These are phyloP conservation scores for Astrothelium macrocarpum DNA, from an alignment of 495 filamentous ascomycete species.

Conservation along the genomic window DNA sequence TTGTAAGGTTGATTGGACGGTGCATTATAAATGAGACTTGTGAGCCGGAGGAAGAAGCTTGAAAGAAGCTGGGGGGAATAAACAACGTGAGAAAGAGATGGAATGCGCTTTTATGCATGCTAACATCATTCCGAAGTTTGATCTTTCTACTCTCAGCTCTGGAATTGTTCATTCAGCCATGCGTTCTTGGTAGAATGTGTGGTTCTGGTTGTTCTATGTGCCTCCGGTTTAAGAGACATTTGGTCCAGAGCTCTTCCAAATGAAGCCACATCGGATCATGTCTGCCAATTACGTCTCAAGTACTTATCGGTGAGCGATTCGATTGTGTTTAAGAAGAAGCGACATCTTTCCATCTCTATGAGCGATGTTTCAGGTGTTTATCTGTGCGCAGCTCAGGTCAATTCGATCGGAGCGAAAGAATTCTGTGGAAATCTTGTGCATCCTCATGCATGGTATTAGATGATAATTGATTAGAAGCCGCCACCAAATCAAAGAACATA, in stretches of 20 bases:
- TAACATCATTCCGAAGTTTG: not conserved
- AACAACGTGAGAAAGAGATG: not conserved
- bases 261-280: not conserved
- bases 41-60: not conserved
- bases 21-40: not conserved
- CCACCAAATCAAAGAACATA: too few relatives aligned
- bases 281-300: not conserved
- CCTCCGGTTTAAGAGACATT: not conserved
- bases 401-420: too few relatives aligned
- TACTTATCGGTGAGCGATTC: too few relatives aligned
- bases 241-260: not conserved
- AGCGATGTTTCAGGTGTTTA: too few relatives aligned
- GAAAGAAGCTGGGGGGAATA: not conserved
- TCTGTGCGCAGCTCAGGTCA: too few relatives aligned
- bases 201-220: not conserved
- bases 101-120: not conserved
- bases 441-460: too few relatives aligned
- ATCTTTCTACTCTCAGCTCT: not conserved
- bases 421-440: too few relatives aligned
- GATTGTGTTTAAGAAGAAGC: too few relatives aligned
- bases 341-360: too few relatives aligned
- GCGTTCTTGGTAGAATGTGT: not conserved
- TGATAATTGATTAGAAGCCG: too few relatives aligned
- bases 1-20: not conserved
- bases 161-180: not conserved